Evolutionary conservation across 2,329 filamentous ascomycete species (phyloP).

Genomic region (Nemania diffusa): DNA sequence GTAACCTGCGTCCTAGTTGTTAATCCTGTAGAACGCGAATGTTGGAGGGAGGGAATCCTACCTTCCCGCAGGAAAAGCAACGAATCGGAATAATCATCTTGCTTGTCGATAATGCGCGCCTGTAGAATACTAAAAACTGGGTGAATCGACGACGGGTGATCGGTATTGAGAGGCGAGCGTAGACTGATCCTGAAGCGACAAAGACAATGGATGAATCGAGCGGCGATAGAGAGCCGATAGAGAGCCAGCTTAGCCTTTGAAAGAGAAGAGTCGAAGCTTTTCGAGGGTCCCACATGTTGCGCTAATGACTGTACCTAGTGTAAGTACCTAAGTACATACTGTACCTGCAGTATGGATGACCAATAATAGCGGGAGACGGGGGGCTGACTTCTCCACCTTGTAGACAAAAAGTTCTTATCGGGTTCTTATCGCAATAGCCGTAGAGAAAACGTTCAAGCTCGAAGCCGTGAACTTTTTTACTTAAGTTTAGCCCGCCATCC

Average conservation of each 20-base stretch:
- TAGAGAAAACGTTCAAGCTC: conserved; percentile 39
- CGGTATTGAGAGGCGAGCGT: conserved; percentile 3
- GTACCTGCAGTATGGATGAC: neutral
- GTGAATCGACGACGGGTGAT: neutral
- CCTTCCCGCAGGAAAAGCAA: conserved; percentile 99
- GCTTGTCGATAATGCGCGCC: conserved; percentile 50
- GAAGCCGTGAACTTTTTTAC: conserved; percentile 43
- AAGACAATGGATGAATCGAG: conserved; percentile 21
- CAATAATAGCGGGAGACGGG: neutral
- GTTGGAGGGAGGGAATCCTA: conserved; percentile 54
- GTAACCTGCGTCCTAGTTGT: conserved; percentile 73
- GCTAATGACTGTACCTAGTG: too few relatives aligned
- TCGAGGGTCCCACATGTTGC: conserved; percentile 23
- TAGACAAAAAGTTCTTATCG: conserved; percentile 39
- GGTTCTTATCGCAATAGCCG: conserved; percentile 42
- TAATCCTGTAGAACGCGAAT: conserved; percentile 30
- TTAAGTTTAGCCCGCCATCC: conserved; percentile 23
- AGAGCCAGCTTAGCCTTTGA: conserved; percentile 5
- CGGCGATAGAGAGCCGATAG: neutral
- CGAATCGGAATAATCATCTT: conserved; percentile 98
- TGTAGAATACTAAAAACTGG: neutral
- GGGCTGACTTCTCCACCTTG: neutral
- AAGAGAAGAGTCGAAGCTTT: conserved; percentile 30
- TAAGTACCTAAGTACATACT: neutral
- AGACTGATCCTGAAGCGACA: conserved; percentile 16